Evolutionary conservation across 257 asterid genomes (phyloP).

Genomic region (Solanum virginianum): DNA sequence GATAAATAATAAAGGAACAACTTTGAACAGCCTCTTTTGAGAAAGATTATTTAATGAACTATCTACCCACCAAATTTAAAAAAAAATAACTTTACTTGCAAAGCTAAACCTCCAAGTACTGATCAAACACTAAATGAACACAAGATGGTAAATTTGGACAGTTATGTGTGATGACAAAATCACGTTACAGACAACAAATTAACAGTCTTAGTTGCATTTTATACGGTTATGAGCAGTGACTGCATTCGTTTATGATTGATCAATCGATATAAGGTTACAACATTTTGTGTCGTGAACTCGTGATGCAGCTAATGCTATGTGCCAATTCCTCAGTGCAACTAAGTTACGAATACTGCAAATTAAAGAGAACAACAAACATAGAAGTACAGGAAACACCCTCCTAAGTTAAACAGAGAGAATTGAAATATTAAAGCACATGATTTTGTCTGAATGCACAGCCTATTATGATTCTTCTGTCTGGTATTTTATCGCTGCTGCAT

Average conservation of each 20-base stretch:
- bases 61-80: neutral
- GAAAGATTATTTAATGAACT: neutral
- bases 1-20: no score
- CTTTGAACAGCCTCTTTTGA: neutral
- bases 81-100: neutral
- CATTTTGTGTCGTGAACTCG: neutral
- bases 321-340: neutral
- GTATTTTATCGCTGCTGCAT: neutral
- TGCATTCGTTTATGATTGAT: neutral
- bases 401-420: neutral
- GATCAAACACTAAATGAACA: neutral
- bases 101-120: neutral
- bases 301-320: neutral
- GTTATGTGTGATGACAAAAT: neutral
- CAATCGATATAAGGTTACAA: neutral
- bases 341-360: neutral
- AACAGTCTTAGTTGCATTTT: neutral
- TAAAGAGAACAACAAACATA: neutral
- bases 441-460: neutral
- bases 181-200: neutral
- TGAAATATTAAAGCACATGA: neutral
- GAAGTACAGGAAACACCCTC: neutral
- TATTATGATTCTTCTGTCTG: neutral
- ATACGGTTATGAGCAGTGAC: neutral
- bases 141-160: neutral